Evolutionary conservation across 148 eudicot genomes (phyloP), one percentile per base, ranked within the genome.

Genomic region (Suaeda aralocaspica): DNA sequence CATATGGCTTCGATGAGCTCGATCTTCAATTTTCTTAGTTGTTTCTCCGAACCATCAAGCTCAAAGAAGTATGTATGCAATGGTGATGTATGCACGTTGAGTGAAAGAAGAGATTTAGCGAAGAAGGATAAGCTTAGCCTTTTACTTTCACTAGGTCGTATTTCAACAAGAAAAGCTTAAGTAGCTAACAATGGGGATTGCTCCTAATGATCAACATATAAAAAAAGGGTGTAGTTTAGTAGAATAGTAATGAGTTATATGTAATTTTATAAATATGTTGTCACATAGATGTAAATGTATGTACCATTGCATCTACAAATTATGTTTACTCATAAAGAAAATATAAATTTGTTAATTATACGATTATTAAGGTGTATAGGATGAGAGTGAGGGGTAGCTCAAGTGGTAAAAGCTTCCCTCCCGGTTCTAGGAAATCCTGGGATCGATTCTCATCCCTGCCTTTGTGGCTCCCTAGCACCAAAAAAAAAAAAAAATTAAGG

Each of bases 61-160:
- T 78, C 81, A n/a, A 56, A 56, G 16, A 73, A 63, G 64, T 78
- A 78, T 21, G 73, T 78, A 25, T 78, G 81, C 52, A 55, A 78
- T 60, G 77, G 81, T 16, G 81, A 78, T 73, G 73, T 73, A 52
- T 78, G 81, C 28, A 46, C 62, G 28, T 53, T 78, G 36, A 72
- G 70, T 1, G 46, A 68, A 5, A 61, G 69, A 65, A 61, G 67
- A n/a, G n/a, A n/a, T 48, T 19, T 61, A 0, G 41, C 66, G 19
- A 72, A 55, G 45, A 73, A 70, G 69, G 73, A 78, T 68, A 72
- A 53, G 53, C 24, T 72, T 9, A 60, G 76, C 30, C 81, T 73
- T 68, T 64, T 61, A 0, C 29, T 45, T 4, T 68, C 73, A 12
- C 36, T 78, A 44, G 28, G 52, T 24, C 44, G 73, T 44, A 69